Evolutionary conservation across 164 flowering plant genomes (phyloP).

Genomic region (Hamamelis virginiana): DNA sequence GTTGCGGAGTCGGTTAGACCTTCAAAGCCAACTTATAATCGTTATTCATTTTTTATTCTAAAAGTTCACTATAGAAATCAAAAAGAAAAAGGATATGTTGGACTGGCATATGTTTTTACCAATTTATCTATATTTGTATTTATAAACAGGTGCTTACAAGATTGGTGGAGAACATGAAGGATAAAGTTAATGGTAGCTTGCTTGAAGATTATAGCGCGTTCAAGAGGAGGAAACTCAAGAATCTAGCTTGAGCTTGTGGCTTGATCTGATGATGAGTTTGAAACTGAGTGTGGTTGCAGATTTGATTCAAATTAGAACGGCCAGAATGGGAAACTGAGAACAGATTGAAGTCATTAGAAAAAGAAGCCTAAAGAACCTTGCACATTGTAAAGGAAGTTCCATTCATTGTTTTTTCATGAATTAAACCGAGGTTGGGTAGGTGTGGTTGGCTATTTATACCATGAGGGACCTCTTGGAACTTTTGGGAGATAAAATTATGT

Average conservation of each 20-base stretch:
- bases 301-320: background rate
- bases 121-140: too few relatives aligned
- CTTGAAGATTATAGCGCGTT: slow-evolving; percentile 63
- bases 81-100: background rate
- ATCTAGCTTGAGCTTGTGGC: slow-evolving; percentile 14
- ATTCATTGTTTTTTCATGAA: background rate
- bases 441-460: too few relatives aligned
- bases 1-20: slow-evolving; percentile 64
- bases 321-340: background rate
- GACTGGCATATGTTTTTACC: background rate
- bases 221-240: slow-evolving; percentile 43
- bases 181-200: slow-evolving; percentile 69
- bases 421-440: too few relatives aligned
- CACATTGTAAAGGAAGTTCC: background rate
- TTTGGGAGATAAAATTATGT: too few relatives aligned
- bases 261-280: background rate
- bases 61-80: background rate
- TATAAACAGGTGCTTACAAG: slow-evolving; percentile 52
- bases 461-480: background rate
- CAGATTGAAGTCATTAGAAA: background rate
- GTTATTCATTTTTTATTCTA: background rate
- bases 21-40: background rate
- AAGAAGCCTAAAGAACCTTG: background rate
- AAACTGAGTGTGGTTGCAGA: background rate
- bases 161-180: slow-evolving; percentile 74